These are phyloP conservation scores for Azolla pinnata DNA, from an alignment of 75 land plant species.

Conservation along the genomic window DNA sequence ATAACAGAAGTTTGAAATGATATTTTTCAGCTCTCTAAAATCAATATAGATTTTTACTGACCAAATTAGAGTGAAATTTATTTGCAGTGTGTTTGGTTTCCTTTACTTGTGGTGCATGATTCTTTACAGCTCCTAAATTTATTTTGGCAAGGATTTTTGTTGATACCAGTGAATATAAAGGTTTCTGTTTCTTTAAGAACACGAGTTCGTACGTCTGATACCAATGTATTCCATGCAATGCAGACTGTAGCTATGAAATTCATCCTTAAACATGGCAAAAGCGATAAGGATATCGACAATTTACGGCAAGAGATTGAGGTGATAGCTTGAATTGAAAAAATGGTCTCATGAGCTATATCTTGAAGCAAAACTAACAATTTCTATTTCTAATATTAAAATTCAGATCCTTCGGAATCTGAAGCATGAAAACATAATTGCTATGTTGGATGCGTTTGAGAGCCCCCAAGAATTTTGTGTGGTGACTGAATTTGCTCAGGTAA, in stretches of 20 bases:
- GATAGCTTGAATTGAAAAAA: background rate
- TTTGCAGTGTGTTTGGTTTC: no score
- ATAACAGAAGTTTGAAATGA: no score
- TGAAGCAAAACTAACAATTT: background rate
- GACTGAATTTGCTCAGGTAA: constrained; percentile 95
- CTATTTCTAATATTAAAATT: background rate
- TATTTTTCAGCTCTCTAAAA: no score
- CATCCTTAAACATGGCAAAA: constrained; percentile 90
- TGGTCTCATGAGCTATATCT: background rate
- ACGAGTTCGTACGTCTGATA: no score
- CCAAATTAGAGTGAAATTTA: no score
- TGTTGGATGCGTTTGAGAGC: constrained; percentile 96
- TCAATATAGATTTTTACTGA: no score
- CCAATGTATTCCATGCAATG: constrained; percentile 3
- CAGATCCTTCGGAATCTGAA: constrained; percentile 90
- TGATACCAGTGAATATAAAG: no score
- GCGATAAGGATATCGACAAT: constrained; percentile 89
- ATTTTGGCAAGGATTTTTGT: no score
- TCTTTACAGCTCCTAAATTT: no score
- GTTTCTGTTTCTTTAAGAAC: no score
- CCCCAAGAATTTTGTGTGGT: constrained; percentile 97
- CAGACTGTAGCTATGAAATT: constrained; percentile 99
- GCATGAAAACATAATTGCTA: constrained; percentile 95
- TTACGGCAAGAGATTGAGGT: constrained; percentile 98
- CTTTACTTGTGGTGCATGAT: no score